Percentiles rank a stretch among this genome's conserved stretches.
Conservation (phyloP, 257 asterid genomes). For the Solanum pinnatisectum region DNA sequence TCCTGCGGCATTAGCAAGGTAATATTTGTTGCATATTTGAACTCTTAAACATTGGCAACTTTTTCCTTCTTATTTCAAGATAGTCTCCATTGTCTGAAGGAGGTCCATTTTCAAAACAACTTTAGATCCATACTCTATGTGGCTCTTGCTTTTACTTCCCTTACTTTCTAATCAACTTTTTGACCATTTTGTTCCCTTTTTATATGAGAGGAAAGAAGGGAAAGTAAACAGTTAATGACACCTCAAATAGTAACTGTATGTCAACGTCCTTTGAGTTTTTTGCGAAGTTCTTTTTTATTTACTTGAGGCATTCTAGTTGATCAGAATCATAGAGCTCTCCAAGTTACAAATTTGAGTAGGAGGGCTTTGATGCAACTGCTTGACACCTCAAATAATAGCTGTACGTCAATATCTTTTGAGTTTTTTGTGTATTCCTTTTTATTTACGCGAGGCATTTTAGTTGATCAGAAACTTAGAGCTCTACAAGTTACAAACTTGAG, state of each 20-base stretch:
- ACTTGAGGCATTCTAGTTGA: not conserved
- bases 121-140: not conserved
- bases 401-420: not conserved
- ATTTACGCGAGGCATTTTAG: not conserved
- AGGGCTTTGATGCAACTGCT: not conserved
- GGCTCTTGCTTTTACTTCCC: not conserved
- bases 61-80: not conserved
- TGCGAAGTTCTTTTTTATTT: not conserved
- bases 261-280: not conserved
- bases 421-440: not conserved
- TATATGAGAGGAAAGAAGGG: not conserved
- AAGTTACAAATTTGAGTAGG: not conserved
- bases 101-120: not conserved
- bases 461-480: not conserved
- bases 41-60: not conserved
- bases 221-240: not conserved
- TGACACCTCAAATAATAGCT: not conserved
- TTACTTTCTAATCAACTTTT: not conserved
- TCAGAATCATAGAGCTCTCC: not conserved
- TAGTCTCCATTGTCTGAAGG: not conserved
- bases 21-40: slow-evolving; percentile 5
- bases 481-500: not conserved
- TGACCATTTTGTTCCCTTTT: not conserved
- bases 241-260: not conserved
- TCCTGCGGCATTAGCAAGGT: slow-evolving; percentile 94